Evolutionary conservation across 179 eudicot species (phyloP).

Genomic region (Carnegiea gigantea): DNA sequence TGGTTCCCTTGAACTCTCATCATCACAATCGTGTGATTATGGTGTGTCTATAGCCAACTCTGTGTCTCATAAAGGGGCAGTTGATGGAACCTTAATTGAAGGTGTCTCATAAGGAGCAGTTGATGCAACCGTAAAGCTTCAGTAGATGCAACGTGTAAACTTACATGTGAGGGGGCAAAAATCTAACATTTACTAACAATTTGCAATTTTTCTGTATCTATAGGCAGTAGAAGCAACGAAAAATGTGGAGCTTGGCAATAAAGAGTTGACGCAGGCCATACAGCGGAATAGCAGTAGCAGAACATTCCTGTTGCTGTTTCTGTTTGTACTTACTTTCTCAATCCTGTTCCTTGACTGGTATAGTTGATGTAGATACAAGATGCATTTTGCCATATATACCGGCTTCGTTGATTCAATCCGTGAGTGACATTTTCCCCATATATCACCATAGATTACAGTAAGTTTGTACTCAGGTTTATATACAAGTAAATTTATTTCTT

Average conservation of each 20-base stretch:
- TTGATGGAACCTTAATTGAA: too few species aligned
- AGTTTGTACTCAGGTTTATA: neutral
- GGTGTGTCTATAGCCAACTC: neutral
- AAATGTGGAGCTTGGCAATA: slow-evolving; percentile 86
- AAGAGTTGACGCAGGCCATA: slow-evolving; percentile 82
- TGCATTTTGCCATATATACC: slow-evolving; percentile 44
- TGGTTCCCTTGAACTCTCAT: neutral
- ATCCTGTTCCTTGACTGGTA: slow-evolving; percentile 70
- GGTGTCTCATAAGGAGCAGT: too few species aligned
- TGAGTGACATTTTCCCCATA: neutral
- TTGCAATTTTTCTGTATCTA: slow-evolving; percentile 9
- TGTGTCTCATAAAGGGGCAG: too few species aligned
- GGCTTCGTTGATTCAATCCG: neutral
- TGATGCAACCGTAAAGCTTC: too few species aligned
- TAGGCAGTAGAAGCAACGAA: slow-evolving; percentile 92
- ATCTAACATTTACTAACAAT: neutral
- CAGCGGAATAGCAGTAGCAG: slow-evolving; percentile 88
- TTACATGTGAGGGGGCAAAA: too few species aligned
- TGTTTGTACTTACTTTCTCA: slow-evolving; percentile 38
- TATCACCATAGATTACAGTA: neutral
- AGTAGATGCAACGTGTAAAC: too few species aligned
- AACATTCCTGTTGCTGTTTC: slow-evolving; percentile 66
- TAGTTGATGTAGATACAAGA: slow-evolving; percentile 30
- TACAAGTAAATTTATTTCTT: neutral
- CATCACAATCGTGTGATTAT: neutral